These are phyloP conservation scores for Colletotrichum tamarilloi DNA, from an alignment of 2,329 filamentous ascomycete species.

Conservation along the genomic window DNA sequence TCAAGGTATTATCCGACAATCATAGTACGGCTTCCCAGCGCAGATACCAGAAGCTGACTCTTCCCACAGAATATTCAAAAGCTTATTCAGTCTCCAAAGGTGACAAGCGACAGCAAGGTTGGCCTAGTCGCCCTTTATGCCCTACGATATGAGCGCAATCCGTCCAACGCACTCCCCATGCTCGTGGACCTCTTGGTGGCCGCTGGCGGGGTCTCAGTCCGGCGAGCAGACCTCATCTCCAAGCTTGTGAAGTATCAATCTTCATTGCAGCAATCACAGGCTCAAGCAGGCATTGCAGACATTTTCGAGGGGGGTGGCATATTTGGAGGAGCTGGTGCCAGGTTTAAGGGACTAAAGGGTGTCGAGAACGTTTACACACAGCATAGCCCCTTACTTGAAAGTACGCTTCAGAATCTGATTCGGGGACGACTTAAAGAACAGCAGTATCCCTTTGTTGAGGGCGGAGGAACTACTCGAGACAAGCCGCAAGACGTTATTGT, in stretches of 20 bases:
- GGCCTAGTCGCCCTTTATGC: conserved; percentile 94
- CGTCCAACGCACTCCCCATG: conserved; percentile 84
- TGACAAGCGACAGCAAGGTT: conserved; percentile 86
- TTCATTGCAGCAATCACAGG: conserved; percentile 82
- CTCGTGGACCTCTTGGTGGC: conserved; percentile 88
- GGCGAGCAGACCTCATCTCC: conserved; percentile 81
- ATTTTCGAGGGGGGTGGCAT: conserved; percentile 93
- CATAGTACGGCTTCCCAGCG: neutral
- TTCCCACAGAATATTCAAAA: conserved; percentile 78
- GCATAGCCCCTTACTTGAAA: conserved; percentile 88
- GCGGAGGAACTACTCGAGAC: conserved; percentile 85
- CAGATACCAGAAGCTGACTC: neutral
- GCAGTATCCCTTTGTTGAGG: conserved; percentile 94
- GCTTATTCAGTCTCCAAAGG: conserved; percentile 82
- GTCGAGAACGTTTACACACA: conserved; percentile 99
- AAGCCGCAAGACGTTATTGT: conserved; percentile 97
- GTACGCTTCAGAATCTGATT: conserved; percentile 90
- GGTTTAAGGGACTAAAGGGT: conserved; percentile 94
- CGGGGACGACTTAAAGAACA: conserved; percentile 89
- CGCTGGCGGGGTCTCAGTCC: conserved; percentile 81
- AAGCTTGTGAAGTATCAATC: conserved; percentile 88
- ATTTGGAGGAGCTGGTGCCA: conserved; percentile 86
- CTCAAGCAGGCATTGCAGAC: conserved; percentile 85
- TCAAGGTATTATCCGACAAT: conserved; percentile 71
- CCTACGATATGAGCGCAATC: conserved; percentile 88